phyloP scores from a whole-genome alignment of 805 yeast genomes.

The Pichia nanzhaoensis region DNA sequence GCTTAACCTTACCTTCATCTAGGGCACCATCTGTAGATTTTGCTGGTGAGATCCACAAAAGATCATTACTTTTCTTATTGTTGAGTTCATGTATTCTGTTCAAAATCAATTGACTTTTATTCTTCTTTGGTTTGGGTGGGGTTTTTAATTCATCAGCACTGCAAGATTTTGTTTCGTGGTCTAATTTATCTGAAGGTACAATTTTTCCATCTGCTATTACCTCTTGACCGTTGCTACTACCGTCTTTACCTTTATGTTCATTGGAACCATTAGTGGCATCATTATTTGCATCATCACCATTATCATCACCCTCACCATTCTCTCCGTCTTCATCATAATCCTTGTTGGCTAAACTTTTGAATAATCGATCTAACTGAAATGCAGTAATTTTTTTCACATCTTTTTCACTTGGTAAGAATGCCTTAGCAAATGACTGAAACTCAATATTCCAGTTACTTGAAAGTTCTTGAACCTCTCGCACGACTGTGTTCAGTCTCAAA shows the following conservation, averaged over 20 bases:
- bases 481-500: conserved; percentile 59
- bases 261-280: conserved; percentile 12
- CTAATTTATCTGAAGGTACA: conserved; percentile 6
- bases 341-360: conserved; percentile 36
- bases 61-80: conserved; percentile 11
- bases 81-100: conserved; percentile 13
- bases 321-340: conserved; percentile 15
- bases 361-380: conserved; percentile 70
- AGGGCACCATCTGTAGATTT: conserved; percentile 17
- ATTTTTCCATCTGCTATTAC: neutral
- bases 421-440: conserved; percentile 70
- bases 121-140: conserved; percentile 16
- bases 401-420: conserved; percentile 81
- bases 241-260: neutral
- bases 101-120: conserved; percentile 15
- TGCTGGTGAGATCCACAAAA: conserved; percentile 17
- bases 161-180: neutral
- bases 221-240: too few species aligned
- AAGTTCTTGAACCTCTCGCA: conserved; percentile 68
- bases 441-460: conserved; percentile 86
- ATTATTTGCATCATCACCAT: conserved; percentile 8
- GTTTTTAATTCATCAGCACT: neutral
- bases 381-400: conserved; percentile 90
- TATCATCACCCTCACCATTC: conserved; percentile 4
- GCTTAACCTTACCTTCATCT: conserved; percentile 45